phyloP scores from a whole-genome alignment of 1,284 basidiomycete species.

The Earliella scabrosa region DNA sequence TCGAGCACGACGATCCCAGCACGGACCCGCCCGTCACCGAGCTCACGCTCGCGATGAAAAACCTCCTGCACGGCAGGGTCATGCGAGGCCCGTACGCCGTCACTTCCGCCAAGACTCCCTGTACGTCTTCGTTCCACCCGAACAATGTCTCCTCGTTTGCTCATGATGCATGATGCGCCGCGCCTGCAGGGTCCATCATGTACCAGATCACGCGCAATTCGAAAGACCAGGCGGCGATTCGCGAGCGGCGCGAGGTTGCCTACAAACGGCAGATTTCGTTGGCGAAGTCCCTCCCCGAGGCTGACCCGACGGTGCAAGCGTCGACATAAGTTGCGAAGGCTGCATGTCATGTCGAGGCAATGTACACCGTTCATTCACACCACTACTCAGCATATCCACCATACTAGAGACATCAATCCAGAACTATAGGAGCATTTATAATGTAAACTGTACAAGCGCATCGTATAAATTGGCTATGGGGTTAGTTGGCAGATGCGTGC shows the following conservation, averaged over 20 bases:
- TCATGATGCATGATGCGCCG: not conserved
- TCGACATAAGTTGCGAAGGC: too few species aligned
- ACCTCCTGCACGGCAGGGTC: constrained; percentile 38
- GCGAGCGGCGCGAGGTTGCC: constrained; percentile 25
- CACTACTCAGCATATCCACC: too few species aligned
- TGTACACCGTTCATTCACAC: too few species aligned
- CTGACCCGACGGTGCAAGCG: not conserved
- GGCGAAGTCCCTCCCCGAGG: constrained; percentile 29
- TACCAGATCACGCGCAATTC: constrained; percentile 50
- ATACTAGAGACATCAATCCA: too few species aligned
- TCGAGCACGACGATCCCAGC: constrained; percentile 42
- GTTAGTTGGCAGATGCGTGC: too few species aligned
- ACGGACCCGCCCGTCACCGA: constrained; percentile 45
- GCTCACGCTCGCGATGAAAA: constrained; percentile 42
- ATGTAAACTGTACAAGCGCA: too few species aligned
- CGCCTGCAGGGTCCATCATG: constrained; percentile 55
- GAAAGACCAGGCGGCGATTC: constrained; percentile 37
- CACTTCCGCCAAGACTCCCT: constrained; percentile 28
- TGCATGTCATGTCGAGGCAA: too few species aligned
- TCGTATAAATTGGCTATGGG: too few species aligned
- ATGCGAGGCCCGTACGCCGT: constrained; percentile 38
- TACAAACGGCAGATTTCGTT: constrained; percentile 40
- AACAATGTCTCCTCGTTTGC: not conserved
- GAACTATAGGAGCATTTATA: too few species aligned
- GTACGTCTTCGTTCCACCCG: constrained; percentile 37